These are phyloP conservation scores for Verbascum thapsus DNA, from an alignment of 257 asterid genomes.

Conservation along the genomic window DNA sequence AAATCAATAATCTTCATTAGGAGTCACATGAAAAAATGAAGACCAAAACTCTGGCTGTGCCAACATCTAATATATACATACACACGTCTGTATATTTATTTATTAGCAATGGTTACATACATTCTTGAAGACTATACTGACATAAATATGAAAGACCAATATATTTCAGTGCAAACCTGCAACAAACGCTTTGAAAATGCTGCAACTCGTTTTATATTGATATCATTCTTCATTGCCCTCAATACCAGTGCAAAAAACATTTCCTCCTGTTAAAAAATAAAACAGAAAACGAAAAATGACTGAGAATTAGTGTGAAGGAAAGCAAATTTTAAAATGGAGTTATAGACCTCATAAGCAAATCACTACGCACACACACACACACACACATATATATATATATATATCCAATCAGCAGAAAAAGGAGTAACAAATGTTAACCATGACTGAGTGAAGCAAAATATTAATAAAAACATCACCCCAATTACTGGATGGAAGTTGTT, in stretches of 20 bases:
- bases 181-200: conserved; percentile 91
- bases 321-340: not conserved
- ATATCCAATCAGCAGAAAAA: not conserved
- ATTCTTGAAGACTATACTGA: not conserved
- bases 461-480: not conserved
- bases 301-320: conserved; percentile 3
- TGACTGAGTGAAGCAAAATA: not conserved
- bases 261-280: conserved; percentile 68
- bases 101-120: not conserved
- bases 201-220: conserved; percentile 81
- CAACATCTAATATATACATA: not conserved
- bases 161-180: conserved; percentile 56
- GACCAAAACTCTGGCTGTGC: not conserved
- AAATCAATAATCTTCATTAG: not conserved
- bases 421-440: not conserved
- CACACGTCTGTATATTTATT: not conserved
- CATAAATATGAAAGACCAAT: conserved; percentile 5
- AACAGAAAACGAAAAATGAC: conserved; percentile 15
- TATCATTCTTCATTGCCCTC: conserved; percentile 94
- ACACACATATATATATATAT: no score
- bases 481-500: not conserved
- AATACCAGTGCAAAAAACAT: conserved; percentile 78
- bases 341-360: not conserved
- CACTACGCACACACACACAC: not conserved
- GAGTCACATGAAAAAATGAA: not conserved